Conservation (phyloP, 2,329 filamentous ascomycete genomes). For the Nemania sp. region DNA sequence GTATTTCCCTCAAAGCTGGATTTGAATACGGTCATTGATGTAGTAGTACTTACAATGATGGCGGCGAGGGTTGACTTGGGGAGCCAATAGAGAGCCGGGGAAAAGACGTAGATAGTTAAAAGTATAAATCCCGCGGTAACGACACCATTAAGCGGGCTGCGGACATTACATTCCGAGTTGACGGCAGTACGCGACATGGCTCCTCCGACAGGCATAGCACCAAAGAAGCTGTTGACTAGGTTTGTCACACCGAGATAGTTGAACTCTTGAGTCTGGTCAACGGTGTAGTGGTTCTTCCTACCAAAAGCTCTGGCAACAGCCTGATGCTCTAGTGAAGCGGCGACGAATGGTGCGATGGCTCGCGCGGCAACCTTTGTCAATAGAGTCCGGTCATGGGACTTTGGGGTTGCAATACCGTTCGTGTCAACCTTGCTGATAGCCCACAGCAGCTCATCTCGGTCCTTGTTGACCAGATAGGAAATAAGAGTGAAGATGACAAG, state of each 20-base stretch:
- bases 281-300: slow-evolving; percentile 70
- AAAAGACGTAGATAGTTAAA: slow-evolving; percentile 71
- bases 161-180: slow-evolving; percentile 73
- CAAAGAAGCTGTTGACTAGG: slow-evolving; percentile 74
- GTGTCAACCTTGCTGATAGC: slow-evolving; percentile 68
- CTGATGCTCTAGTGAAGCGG: slow-evolving; percentile 71
- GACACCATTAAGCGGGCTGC: slow-evolving; percentile 69
- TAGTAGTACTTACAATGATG: slow-evolving; percentile 65
- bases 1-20: neutral
- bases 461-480: slow-evolving; percentile 71
- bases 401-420: slow-evolving; percentile 64
- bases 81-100: slow-evolving; percentile 74
- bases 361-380: slow-evolving; percentile 65
- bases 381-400: slow-evolving; percentile 60
- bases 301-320: slow-evolving; percentile 74
- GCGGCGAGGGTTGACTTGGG: slow-evolving; percentile 73
- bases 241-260: slow-evolving; percentile 72
- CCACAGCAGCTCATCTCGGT: slow-evolving; percentile 64
- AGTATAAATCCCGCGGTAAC: slow-evolving; percentile 72
- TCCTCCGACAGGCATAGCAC: slow-evolving; percentile 72
- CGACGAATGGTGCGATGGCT: slow-evolving; percentile 71
- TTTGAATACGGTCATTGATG: slow-evolving; percentile 20
- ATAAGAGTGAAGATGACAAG: slow-evolving; percentile 73
- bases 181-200: slow-evolving; percentile 76
- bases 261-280: slow-evolving; percentile 74